Evolutionary conservation across 768 basidiomycete genomes (phyloP), one percentile per base, ranked within the genome.

Genomic region (Pleurotus sapidus): DNA sequence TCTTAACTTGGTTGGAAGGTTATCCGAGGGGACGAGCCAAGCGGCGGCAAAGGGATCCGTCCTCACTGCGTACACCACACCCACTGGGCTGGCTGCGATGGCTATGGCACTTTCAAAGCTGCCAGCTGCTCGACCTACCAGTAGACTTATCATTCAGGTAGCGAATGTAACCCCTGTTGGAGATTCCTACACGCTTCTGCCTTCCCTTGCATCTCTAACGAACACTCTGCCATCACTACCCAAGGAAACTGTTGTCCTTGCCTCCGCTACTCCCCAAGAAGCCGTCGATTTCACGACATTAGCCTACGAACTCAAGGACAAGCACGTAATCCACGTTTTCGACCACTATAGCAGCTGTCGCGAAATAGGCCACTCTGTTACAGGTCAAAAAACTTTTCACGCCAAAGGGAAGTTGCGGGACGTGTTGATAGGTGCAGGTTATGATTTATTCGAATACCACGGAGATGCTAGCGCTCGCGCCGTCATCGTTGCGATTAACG

Each of bases 271-370:
- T 3, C 85, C 93, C 0, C 88, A 90, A 61, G 93, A 97, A 68
- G 78, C 90, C 14, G 81, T 87, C 47, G 89, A 93, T 64, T 82
- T 93, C 56, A 83, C 94, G 2, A 65, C 82, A 24, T 77, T 93
- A 48, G 78, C 93, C n/a, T 95, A 95, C 75, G 79, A 77, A 58
- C 71, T 90, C 49, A 77, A 79, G 14, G 68, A 74, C 17, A 80
- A 74, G 42, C 92, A 96, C 70, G 86, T 91, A 57, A 80, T 95
- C 56, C 94, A 98, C 69, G 74, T 98, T 42, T 95, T 98, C 67
- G 95, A 98, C 70, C 91, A 96, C 63, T 80, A 91, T 66, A 84
- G 84, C 59, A 79, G 86, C 30, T 78, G 87, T 34, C 87, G 96
- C 23, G 94, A 98, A 72, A 74, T 83, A 34, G 84, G 89, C 2